Percentiles rank a stretch among this genome's conserved stretches.
These are phyloP conservation scores for Dryas octopetala DNA, from an alignment of 306 rosid genomes.

Conservation along the genomic window DNA sequence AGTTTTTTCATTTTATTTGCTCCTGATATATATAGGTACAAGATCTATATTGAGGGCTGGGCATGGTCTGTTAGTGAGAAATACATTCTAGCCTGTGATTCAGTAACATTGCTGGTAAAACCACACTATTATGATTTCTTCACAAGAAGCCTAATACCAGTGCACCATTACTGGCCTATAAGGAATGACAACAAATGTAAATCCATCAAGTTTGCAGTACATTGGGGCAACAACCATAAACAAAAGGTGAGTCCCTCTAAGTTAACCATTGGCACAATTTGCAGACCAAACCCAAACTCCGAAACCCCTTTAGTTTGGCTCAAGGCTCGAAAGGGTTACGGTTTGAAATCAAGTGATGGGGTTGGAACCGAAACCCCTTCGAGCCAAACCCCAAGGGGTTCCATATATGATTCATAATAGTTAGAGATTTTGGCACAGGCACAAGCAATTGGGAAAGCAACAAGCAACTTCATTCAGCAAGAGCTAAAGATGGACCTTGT, in stretches of 20 bases:
- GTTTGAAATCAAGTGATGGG: not conserved
- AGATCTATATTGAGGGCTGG: constrained; percentile 46
- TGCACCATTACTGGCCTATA: constrained; percentile 45
- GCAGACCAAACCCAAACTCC: no score
- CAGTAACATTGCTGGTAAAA: constrained; percentile 32
- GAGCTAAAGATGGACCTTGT: constrained; percentile 41
- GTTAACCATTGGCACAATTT: no score
- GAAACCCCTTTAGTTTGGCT: not conserved
- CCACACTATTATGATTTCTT: constrained; percentile 40
- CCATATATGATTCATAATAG: not conserved
- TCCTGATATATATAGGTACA: constrained; percentile 27
- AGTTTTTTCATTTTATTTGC: not conserved
- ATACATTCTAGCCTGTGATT: constrained; percentile 45
- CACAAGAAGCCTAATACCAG: constrained; percentile 40
- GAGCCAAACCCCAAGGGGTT: no score
- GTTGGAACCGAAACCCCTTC: not conserved
- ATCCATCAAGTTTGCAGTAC: constrained; percentile 43
- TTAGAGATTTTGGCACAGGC: constrained; percentile 10
- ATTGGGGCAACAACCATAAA: constrained; percentile 49
- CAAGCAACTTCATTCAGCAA: constrained; percentile 23
- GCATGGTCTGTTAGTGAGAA: constrained; percentile 52
- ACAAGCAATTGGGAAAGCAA: constrained; percentile 36
- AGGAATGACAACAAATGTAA: constrained; percentile 32
- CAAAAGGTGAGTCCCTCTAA: constrained; percentile 26
- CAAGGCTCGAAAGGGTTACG: not conserved